Conservation (phyloP, 208 protist species). For the Trypanosoma conorhini region DNA sequence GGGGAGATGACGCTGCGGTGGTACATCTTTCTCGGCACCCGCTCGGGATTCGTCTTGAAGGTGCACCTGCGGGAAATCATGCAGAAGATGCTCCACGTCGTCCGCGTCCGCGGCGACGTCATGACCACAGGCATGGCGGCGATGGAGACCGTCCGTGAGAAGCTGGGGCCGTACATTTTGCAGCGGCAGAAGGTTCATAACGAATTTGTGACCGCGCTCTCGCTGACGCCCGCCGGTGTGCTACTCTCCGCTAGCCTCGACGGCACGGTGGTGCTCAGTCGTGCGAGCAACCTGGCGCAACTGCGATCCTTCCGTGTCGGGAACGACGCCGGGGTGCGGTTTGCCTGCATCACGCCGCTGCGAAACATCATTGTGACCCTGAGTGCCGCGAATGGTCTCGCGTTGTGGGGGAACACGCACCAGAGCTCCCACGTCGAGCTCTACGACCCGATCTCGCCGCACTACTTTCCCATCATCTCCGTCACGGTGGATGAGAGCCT, state of each 20-base stretch:
- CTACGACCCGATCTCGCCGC: conserved; percentile 68
- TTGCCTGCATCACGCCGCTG: conserved; percentile 31
- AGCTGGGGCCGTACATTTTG: conserved; percentile 22
- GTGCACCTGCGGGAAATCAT: conserved; percentile 22
- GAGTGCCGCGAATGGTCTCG: conserved; percentile 33
- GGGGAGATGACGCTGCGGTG: conserved; percentile 11
- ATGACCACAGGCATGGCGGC: conserved; percentile 26
- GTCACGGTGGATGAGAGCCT: conserved; percentile 61
- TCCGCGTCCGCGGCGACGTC: conserved; percentile 5
- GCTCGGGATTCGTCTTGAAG: conserved; percentile 32
- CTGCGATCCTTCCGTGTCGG: conserved; percentile 25
- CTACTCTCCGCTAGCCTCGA: conserved; percentile 27
- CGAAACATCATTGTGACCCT: conserved; percentile 28
- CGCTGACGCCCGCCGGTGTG: conserved; percentile 12
- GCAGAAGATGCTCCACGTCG: neutral
- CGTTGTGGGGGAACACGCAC: conserved; percentile 38
- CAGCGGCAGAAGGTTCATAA: conserved; percentile 15
- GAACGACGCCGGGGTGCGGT: conserved; percentile 22
- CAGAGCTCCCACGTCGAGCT: conserved; percentile 51
- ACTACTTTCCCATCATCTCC: conserved; percentile 60
- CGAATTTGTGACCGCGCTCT: conserved; percentile 31
- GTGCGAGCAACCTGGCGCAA: conserved; percentile 9
- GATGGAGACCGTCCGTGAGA: conserved; percentile 21
- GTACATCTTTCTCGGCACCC: conserved; percentile 24
- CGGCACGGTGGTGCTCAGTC: conserved; percentile 27